Evolutionary conservation across 257 asterid species (phyloP), one percentile per base, ranked within the genome.

Genomic region (Przewalskia tangutica): DNA sequence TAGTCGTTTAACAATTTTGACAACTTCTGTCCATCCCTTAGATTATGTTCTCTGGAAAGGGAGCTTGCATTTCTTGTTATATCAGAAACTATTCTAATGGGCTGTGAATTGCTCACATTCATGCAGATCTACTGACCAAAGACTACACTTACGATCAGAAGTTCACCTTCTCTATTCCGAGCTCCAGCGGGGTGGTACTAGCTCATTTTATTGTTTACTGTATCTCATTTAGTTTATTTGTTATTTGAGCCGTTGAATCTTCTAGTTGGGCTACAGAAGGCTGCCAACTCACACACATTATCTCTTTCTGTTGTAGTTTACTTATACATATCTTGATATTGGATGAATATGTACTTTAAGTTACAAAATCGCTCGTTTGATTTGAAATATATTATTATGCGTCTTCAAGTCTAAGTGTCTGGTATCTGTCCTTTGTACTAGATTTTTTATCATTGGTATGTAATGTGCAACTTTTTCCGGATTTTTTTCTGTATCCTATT

Each of bases 121-220:
- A 78, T 86, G 38, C 97, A 94, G 98, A 91, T 87, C 94, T 93
- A 85, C 88, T 94, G 91, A 90, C 88, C 84, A 94, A 85, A 88
- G 97, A 94, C 83, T 94, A 93, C 90, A 91, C 88, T 84, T 91
- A 93, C 90, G 97, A 91, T 82, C 98, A 91, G 91, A 93, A 91
- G 90, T 87, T 94, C 86, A 87, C 94, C 85, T 82, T 94, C 70
- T 79, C 93, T 50, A 59, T 90, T 75, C 97, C 98, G 63, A 93
- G 93, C 85, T 84, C 95, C 55, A 89, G 89, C n/a, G 98, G 97
- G 81, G 83, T 87, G 98, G 98, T 94, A 92, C 77, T 56, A 6
- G 80, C 16, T 1, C 83, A 44, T 77, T 77, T 63, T 84, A 12
- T 59, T 16, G 27, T 80, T 18, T 54, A 12, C 59, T 82, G 20